Conservation (phyloP, 495 filamentous ascomycete species). For the Xylaria palmicola region DNA sequence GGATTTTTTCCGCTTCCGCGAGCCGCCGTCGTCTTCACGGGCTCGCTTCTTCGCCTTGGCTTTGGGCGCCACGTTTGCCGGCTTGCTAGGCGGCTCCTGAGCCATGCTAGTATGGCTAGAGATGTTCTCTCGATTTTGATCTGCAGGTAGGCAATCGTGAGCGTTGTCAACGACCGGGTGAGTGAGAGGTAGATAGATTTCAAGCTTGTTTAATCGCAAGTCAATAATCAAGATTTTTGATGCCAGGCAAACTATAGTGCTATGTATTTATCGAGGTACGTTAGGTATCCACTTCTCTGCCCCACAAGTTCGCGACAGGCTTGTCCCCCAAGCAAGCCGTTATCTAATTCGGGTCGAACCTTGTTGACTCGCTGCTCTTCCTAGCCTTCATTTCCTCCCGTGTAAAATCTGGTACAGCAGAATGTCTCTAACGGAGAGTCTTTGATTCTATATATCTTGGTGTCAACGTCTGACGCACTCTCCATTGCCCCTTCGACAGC, state of each 20-base stretch:
- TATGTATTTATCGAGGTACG: conserved; percentile 18
- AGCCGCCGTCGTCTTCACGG: conserved; percentile 32
- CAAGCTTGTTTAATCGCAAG: neutral
- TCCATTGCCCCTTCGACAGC: too few relatives aligned
- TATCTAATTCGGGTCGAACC: too few relatives aligned
- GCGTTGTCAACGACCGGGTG: neutral
- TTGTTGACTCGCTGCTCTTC: too few relatives aligned
- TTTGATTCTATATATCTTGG: too few relatives aligned
- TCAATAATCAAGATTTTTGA: conserved; percentile 3
- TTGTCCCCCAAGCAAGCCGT: too few relatives aligned
- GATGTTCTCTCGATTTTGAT: neutral
- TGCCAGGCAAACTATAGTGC: conserved; percentile 20
- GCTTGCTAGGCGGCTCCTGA: neutral
- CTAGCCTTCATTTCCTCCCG: too few relatives aligned
- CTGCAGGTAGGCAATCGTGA: neutral
- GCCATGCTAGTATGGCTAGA: neutral
- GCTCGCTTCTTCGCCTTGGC: conserved; percentile 40
- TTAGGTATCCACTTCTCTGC: too few relatives aligned
- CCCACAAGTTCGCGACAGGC: too few relatives aligned
- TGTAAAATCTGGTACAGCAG: too few relatives aligned
- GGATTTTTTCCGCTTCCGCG: conserved; percentile 57
- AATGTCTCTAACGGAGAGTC: too few relatives aligned
- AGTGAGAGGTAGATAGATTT: conserved; percentile 1
- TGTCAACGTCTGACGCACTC: too few relatives aligned
- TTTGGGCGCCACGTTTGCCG: conserved; percentile 13